Percentiles rank a stretch among this genome's conserved stretches.
Evolutionary conservation across 305 asterid genomes (phyloP).

Genomic region (Fraxinus baroniana): DNA sequence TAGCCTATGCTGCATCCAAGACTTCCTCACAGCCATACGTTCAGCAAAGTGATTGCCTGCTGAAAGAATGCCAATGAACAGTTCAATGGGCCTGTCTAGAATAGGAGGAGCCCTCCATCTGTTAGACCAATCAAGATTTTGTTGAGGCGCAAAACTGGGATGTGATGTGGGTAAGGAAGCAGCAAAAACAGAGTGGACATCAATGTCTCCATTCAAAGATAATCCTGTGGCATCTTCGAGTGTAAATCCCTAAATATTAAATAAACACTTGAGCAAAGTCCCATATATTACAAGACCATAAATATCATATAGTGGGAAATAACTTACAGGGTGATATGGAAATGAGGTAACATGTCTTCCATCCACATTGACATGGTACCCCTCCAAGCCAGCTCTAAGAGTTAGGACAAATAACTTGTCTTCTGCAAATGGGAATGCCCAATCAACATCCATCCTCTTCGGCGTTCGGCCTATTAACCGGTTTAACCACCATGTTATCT

Average conservation of each 20-base stretch:
- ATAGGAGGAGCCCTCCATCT: conserved; percentile 74
- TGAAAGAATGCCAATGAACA: conserved; percentile 78
- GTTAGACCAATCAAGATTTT: conserved; percentile 64
- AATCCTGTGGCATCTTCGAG: conserved; percentile 88
- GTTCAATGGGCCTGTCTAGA: conserved; percentile 50
- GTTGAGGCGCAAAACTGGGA: conserved; percentile 79
- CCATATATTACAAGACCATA: conserved; percentile 3
- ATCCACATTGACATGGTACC: conserved; percentile 72
- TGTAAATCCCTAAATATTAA: conserved; percentile 54
- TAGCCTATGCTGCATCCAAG: conserved; percentile 81
- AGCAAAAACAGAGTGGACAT: conserved; percentile 68
- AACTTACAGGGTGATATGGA: conserved; percentile 73
- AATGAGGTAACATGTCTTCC: conserved; percentile 83
- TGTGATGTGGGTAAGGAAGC: conserved; percentile 71
- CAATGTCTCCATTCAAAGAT: conserved; percentile 64
- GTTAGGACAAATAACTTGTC: conserved; percentile 71
- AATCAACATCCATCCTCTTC: conserved; percentile 58
- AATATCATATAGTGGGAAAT: conserved; percentile 10
- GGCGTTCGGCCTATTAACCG: conserved; percentile 61
- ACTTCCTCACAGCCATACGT: conserved; percentile 76
- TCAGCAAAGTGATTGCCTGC: conserved; percentile 89
- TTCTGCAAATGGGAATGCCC: conserved; percentile 84
- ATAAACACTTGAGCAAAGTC: conserved; percentile 17
- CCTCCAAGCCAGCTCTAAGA: conserved; percentile 81
- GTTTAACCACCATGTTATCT: conserved; percentile 73